These are phyloP conservation scores for Microascus cirrosus DNA, from an alignment of 2,329 filamentous ascomycete species.

Conservation along the genomic window DNA sequence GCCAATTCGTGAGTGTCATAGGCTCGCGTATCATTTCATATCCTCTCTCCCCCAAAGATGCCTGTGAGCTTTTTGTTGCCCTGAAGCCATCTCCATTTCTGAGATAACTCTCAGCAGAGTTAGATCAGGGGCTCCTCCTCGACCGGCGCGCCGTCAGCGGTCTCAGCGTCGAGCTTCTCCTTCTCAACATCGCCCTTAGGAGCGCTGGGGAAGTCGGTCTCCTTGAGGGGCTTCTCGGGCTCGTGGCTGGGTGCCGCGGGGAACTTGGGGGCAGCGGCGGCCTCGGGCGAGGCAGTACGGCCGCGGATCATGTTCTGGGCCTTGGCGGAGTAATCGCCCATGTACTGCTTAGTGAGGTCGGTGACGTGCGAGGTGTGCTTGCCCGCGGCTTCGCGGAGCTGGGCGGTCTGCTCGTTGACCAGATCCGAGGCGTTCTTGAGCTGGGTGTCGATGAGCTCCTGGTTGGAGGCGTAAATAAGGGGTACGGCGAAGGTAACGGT, in stretches of 20 bases:
- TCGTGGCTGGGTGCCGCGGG: conserved; percentile 9
- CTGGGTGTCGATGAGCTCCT: conserved; percentile 57
- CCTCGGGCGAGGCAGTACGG: conserved; percentile 29
- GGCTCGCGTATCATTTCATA: conserved; percentile 1
- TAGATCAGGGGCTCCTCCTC: background rate
- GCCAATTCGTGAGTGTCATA: conserved; percentile 3
- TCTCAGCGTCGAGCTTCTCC: background rate
- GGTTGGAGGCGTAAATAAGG: conserved; percentile 54
- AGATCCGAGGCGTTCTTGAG: conserved; percentile 45
- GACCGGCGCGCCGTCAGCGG: background rate
- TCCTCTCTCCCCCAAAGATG: background rate
- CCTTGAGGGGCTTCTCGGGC: background rate
- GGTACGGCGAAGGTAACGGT: conserved; percentile 51
- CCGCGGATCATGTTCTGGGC: conserved; percentile 52
- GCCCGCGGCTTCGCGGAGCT: conserved; percentile 49
- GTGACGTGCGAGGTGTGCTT: conserved; percentile 55
- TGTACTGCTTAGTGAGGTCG: conserved; percentile 54
- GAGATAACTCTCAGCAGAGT: background rate
- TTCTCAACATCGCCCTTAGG: background rate
- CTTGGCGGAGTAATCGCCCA: conserved; percentile 57
- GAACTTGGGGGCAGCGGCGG: conserved; percentile 19
- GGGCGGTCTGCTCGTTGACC: conserved; percentile 50
- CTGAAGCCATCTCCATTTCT: background rate
- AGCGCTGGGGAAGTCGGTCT: background rate
- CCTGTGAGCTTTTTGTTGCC: background rate